phyloP scores from a whole-genome alignment of 345 rosid genomes.

The thale cress (Arabidopsis thaliana) region DNA sequence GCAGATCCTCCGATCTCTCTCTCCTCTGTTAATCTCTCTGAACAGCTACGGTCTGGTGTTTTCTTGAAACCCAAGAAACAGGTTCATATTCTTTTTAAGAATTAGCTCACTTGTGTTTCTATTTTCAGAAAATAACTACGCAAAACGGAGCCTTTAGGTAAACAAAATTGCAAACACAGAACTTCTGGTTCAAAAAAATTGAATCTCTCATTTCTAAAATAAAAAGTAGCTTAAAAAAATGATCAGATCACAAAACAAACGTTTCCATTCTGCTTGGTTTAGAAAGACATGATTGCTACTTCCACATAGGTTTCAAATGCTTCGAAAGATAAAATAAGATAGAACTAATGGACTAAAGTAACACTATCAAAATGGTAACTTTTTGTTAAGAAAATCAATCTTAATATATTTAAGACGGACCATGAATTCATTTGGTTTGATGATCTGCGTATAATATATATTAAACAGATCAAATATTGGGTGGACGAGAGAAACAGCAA shows the following conservation, averaged over 20 bases:
- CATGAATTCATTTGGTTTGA: neutral
- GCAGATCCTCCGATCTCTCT: slow-evolving; percentile 49
- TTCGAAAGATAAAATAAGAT: neutral
- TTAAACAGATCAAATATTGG: slow-evolving; percentile 54
- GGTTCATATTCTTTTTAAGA: slow-evolving; percentile 30
- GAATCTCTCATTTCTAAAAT: neutral
- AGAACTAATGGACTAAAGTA: neutral
- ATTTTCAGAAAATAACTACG: neutral
- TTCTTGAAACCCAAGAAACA: slow-evolving; percentile 50
- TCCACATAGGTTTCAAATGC: neutral
- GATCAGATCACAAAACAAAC: too few relatives aligned
- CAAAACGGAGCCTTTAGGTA: neutral
- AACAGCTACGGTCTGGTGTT: slow-evolving; percentile 53
- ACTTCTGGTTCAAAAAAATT: neutral
- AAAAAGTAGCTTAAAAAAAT: too few relatives aligned
- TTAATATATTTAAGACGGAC: neutral
- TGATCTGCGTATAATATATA: slow-evolving; percentile 15
- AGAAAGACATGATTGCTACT: neutral
- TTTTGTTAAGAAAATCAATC: neutral
- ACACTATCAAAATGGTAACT: neutral
- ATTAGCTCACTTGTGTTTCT: neutral
- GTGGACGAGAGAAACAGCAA: slow-evolving; percentile 58
- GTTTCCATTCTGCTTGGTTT: too few relatives aligned
- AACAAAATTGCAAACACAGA: neutral
- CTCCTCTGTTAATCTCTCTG: slow-evolving; percentile 44